Base-by-base conservation (phyloP, 306 rosid species). In the Senna siamea region DNA sequence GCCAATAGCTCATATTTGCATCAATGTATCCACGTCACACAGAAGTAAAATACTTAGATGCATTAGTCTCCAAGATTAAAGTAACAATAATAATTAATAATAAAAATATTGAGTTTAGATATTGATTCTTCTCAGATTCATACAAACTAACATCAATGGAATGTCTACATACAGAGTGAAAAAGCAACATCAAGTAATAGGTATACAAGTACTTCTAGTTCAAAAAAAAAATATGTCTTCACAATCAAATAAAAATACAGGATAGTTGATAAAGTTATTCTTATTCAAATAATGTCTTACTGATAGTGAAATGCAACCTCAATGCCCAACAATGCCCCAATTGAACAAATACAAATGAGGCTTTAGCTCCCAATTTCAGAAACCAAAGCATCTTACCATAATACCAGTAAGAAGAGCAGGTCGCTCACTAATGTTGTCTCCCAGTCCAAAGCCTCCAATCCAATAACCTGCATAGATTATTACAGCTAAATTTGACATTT, bases 381-480 rank as follows among this genome's bases (percentile, higher is more conserved):
- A 60, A 12, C 35, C 28, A 62, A 15, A 34, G 30, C 9, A 38
- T 62, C 96, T 71, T 85, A 93, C 98, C 28, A 74, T 84, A 63
- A 94, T 74, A 58, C 91, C 85, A 66, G 77, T 80, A 57, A 91
- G 88, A 70, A 92, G 90, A 75, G 87, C 79, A 76, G 95, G 86
- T 67, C 96, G 93, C 79, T 89, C 97, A 74, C 88, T 86, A 70
- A 87, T 87, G 82, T 88, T 76, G 79, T 94, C 98, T 76, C 97
- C 98, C 74, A 87, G 91, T 76, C 98, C 96, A 88, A 94, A 92
- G 54, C 96, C 96, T 80, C 97, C 98, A 67, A 94, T 82, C 94
- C 94, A 94, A 70, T 85, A 94, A 74, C 97, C 98, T 91, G 40
- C 78, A 78, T n/a, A 58, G 69, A 65, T 76, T 62, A 55, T 73